Base-by-base conservation (phyloP, 192 early-diverging fungal genomes). In the Podila clonocystis region DNA sequence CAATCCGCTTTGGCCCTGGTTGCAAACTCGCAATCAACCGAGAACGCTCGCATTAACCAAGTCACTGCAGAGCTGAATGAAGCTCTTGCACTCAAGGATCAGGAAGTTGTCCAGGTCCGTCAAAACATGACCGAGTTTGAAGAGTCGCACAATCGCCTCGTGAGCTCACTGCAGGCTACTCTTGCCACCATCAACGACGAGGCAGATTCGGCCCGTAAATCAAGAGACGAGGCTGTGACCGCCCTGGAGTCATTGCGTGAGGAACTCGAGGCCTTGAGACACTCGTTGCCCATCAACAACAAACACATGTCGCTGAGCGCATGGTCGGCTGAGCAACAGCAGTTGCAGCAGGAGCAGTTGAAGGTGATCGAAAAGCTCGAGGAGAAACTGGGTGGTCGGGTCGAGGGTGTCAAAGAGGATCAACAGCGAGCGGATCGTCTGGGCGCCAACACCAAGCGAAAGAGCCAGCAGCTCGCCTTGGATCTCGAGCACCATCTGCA, bases 71-170 rank as follows among this genome's bases (percentile, higher is more conserved):
- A 80, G 49, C 30, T 80, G 62, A 80, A 80, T 63, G 77, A 80
- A 29, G 77, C 77, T 8, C 52, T 80, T 52, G 65, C 77, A n/a
- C 66, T 64, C 26, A 80, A 80, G 67, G 77, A 80, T 49, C 77
- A 80, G 45, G 77, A 80, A 30, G 77, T 80, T 4, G 49, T 80
- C 20, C 70, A 80, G 45, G 77, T 80, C n/a, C 77, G 77, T 8
- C 70, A 80, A 33, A 80, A 69, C 66, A 80, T 80, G 76, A 73
- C 77, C 5, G 77, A 80, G 31, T 80, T 80, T 68, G 77, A 80
- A 61, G 77, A 80, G 1, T 80, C 77, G 0, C 77, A 80, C 34
- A 80, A 80, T 34, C 70, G 77, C 17, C 62, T 80, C 7, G 77
- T 80, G 5, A 73, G 61, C 50, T 80, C 77, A 2, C 68, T 80